Evolutionary conservation across 768 basidiomycete species (phyloP), one percentile per base, ranked within the genome.

Genomic region (Lactifluus volemus): DNA sequence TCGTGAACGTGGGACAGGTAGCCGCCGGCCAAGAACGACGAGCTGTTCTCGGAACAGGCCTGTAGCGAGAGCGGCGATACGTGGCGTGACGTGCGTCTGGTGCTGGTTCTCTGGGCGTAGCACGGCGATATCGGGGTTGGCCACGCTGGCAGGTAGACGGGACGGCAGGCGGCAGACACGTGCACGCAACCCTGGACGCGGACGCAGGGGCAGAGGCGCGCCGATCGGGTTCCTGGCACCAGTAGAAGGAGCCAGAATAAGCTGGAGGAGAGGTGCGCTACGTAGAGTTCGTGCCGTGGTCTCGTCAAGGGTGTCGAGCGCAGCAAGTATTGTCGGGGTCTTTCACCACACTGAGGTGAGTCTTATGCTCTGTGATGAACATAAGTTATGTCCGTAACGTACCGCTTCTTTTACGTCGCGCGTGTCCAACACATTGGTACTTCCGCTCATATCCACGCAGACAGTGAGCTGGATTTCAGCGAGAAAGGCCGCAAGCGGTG

Each of bases 11-110:
- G 55, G 45, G 7, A 38, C 36, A 4, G 59, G 61, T 19, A 77
- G 79, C 0, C 66, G 76, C 0, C 77, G 72, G 4, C 81, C 88
- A 8, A 88, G 70, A 1, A 88, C 79, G 7, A 71, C 60, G 4
- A 89, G 69, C 1, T 72, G 70, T 61, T 87, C 87, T 25, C 74
- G 75, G 53, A 88, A 83, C 0, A 80, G 75, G 0, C 78, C 77
- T 8, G 68, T 36, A 0, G 85, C 81, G 8, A 89, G 70, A 9
- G 71, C 66, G 5, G 76, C 77, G 48, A 90, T 83, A 19, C 76
- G 73, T 0, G 82, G 81, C 0, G 87, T 89, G 8, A 90, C 85
- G 50, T 81, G 80, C 0, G 86, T 88, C 5, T 74, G 71, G 17
- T 70, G 78, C 64, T 83, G 81, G 34, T 79, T 78, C 63, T 82